phyloP scores from a whole-genome alignment of 441 rosid genomes.

The Theobroma grandiflorum region DNA sequence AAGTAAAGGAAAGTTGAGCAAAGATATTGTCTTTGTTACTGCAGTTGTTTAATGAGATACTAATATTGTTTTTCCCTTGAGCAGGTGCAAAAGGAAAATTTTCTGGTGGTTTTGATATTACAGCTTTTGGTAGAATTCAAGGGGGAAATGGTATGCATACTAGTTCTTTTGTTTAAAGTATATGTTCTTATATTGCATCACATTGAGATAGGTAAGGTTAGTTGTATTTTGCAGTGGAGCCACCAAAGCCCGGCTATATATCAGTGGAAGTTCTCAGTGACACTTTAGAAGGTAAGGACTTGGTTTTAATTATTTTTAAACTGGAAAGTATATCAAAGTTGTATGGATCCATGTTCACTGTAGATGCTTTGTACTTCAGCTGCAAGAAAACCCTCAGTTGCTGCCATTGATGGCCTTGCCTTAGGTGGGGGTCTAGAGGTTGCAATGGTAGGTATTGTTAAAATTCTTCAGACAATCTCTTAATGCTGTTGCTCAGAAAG shows the following conservation, averaged over 20 bases:
- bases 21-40: constrained; percentile 7
- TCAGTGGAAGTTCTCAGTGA: constrained; percentile 72
- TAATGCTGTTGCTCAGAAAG: constrained; percentile 8
- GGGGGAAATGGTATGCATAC: constrained; percentile 57
- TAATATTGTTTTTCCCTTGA: constrained; percentile 31
- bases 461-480: neutral
- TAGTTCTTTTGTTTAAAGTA: constrained; percentile 11
- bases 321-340: constrained; percentile 16
- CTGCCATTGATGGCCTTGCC: constrained; percentile 98
- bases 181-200: neutral
- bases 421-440: constrained; percentile 98
- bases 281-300: constrained; percentile 72
- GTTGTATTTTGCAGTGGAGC: constrained; percentile 51
- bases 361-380: constrained; percentile 53
- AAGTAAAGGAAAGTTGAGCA: neutral
- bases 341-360: constrained; percentile 21
- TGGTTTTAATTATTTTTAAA: constrained; percentile 12
- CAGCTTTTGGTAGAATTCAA: constrained; percentile 72
- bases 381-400: constrained; percentile 91
- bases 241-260: constrained; percentile 64
- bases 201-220: constrained; percentile 11
- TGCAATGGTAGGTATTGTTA: constrained; percentile 67
- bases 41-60: constrained; percentile 20
- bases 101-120: constrained; percentile 95
- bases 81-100: constrained; percentile 92